Conservation (phyloP, 805 yeast genomes). For the Pichia membranifaciens region DNA sequence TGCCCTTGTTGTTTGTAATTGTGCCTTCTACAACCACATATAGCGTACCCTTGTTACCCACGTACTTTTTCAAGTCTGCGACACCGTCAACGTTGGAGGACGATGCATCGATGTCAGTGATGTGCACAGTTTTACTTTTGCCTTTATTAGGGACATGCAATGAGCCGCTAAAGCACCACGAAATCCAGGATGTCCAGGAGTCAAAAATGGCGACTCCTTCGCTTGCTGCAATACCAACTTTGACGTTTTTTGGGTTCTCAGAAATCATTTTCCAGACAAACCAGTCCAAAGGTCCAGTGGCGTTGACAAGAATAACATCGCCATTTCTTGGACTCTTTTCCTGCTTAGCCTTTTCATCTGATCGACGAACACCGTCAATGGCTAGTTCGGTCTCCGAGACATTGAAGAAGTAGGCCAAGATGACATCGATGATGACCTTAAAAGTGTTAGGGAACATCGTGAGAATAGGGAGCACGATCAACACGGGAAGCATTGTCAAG, state of each 20-base stretch:
- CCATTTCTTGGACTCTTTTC: slow-evolving; percentile 34
- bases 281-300: slow-evolving; percentile 54
- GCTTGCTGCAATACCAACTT: slow-evolving; percentile 18
- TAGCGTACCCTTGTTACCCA: slow-evolving; percentile 30
- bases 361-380: slow-evolving; percentile 46
- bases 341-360: slow-evolving; percentile 31
- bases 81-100: slow-evolving; percentile 9
- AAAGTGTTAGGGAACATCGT: slow-evolving; percentile 14
- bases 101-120: slow-evolving; percentile 11
- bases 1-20: slow-evolving; percentile 73
- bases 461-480: slow-evolving; percentile 18
- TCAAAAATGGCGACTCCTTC: slow-evolving; percentile 12
- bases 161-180: slow-evolving; percentile 16
- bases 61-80: background rate
- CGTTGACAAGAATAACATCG: slow-evolving; percentile 52
- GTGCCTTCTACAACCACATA: slow-evolving; percentile 76
- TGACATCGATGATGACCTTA: slow-evolving; percentile 16
- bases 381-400: slow-evolving; percentile 26
- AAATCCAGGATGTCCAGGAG: slow-evolving; percentile 3
- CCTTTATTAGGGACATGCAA: background rate
- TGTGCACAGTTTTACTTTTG: background rate
- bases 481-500: slow-evolving; percentile 21
- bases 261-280: slow-evolving; percentile 27
- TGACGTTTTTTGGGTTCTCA: slow-evolving; percentile 10
- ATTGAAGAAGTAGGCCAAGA: slow-evolving; percentile 32